phyloP scores from a whole-genome alignment of 1,284 basidiomycete genomes.

The Agroathelia rolfsii region DNA sequence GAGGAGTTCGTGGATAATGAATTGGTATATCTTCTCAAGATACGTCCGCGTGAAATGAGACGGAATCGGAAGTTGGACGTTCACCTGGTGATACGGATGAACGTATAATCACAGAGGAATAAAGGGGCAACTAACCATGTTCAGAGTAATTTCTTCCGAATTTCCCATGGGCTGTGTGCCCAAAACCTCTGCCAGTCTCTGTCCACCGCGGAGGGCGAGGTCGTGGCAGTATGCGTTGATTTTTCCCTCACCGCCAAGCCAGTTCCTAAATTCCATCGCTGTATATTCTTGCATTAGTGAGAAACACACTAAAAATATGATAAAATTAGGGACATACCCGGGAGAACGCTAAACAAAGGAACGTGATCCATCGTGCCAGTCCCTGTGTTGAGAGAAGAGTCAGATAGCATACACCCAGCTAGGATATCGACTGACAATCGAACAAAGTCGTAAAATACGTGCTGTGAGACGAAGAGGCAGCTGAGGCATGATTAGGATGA shows the following conservation, averaged over 20 bases:
- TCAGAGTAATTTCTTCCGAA: constrained; percentile 50
- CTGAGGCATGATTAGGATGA: too few species aligned
- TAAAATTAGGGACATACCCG: constrained; percentile 31
- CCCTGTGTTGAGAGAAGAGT: constrained; percentile 31
- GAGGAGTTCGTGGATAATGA: constrained; percentile 31
- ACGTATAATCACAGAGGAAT: neutral
- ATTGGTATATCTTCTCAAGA: constrained; percentile 19
- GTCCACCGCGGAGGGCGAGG: constrained; percentile 68
- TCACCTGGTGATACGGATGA: constrained; percentile 27
- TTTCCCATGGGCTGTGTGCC: constrained; percentile 60
- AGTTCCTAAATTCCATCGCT: constrained; percentile 72
- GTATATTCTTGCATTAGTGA: neutral
- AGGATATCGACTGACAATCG: constrained; percentile 34
- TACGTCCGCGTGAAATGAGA: constrained; percentile 18
- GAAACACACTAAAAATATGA: neutral
- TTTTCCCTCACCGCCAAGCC: constrained; percentile 75
- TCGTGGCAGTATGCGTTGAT: constrained; percentile 71
- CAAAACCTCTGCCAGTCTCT: constrained; percentile 50
- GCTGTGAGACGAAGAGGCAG: too few species aligned
- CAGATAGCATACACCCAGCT: constrained; percentile 10
- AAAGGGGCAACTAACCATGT: constrained; percentile 49
- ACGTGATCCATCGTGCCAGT: constrained; percentile 58
- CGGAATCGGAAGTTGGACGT: constrained; percentile 47
- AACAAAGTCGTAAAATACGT: constrained; percentile 51
- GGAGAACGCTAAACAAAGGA: constrained; percentile 41